Evolutionary conservation across 306 rosid genomes (phyloP).

Genomic region (Casuarina glauca): DNA sequence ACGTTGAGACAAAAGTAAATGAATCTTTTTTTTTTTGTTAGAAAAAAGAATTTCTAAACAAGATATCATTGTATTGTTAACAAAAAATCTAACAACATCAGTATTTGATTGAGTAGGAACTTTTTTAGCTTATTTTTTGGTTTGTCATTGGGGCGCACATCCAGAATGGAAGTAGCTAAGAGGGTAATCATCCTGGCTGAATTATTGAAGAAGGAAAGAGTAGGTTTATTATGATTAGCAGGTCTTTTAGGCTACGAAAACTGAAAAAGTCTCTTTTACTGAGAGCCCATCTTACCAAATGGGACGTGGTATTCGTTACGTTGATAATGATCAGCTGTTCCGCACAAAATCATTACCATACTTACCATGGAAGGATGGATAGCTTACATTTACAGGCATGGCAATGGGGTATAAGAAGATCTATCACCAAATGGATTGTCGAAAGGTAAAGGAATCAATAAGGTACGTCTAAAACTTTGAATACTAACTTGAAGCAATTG

Average conservation of each 20-base stretch:
- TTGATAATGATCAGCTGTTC: neutral
- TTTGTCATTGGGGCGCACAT: neutral
- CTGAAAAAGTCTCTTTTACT: neutral
- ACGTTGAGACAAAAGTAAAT: too few relatives aligned
- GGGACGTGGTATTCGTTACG: conserved; percentile 3
- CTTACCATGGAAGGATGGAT: too few relatives aligned
- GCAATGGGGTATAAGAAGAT: too few relatives aligned
- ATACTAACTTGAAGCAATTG: too few relatives aligned
- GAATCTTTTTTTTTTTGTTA: too few relatives aligned
- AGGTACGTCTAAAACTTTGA: too few relatives aligned
- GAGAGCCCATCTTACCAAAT: conserved; percentile 37
- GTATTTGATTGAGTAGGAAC: neutral
- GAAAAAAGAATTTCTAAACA: too few relatives aligned
- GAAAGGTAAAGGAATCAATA: too few relatives aligned
- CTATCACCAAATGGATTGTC: too few relatives aligned
- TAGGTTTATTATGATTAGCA: conserved; percentile 1
- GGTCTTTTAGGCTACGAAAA: conserved; percentile 18
- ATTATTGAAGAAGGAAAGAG: conserved; percentile 6
- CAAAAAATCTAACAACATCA: neutral
- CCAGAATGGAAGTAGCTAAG: neutral
- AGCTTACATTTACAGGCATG: too few relatives aligned
- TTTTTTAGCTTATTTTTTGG: neutral
- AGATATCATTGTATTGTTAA: too few relatives aligned
- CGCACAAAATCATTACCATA: too few relatives aligned
- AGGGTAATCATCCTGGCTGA: neutral